Evolutionary conservation across 768 basidiomycete species (phyloP).

Genomic region (Lactarius deliciosus): DNA sequence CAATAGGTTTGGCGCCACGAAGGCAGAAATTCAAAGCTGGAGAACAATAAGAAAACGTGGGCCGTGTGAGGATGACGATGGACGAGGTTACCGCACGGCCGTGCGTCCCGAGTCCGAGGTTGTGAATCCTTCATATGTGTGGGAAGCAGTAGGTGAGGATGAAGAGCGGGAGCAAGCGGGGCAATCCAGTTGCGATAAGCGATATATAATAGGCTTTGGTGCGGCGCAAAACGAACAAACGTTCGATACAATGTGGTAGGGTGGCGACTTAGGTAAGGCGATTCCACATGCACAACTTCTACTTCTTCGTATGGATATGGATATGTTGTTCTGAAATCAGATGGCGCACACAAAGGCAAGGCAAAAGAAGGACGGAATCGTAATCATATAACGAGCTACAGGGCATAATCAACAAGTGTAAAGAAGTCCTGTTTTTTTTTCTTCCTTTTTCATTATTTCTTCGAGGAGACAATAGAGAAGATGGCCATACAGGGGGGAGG

Average conservation of each 20-base stretch:
- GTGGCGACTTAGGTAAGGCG: not conserved
- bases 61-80: not conserved
- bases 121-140: not conserved
- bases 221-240: not conserved
- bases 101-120: not conserved
- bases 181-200: not conserved
- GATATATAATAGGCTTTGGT: not conserved
- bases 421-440: not conserved
- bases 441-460: not conserved
- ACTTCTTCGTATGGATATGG: not conserved
- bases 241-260: not conserved
- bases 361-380: not conserved
- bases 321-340: not conserved
- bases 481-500: not conserved
- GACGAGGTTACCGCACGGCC: not conserved
- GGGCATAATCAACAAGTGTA: not conserved
- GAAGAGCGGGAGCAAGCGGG: not conserved
- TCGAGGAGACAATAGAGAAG: constrained; percentile 6
- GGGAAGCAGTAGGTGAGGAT: not conserved
- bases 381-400: not conserved
- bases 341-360: not conserved
- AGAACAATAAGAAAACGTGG: constrained; percentile 5
- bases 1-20: not conserved
- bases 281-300: not conserved
- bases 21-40: not conserved